These are phyloP conservation scores for Gaultheria prostrata DNA, from an alignment of 148 eudicot species.

Conservation along the genomic window DNA sequence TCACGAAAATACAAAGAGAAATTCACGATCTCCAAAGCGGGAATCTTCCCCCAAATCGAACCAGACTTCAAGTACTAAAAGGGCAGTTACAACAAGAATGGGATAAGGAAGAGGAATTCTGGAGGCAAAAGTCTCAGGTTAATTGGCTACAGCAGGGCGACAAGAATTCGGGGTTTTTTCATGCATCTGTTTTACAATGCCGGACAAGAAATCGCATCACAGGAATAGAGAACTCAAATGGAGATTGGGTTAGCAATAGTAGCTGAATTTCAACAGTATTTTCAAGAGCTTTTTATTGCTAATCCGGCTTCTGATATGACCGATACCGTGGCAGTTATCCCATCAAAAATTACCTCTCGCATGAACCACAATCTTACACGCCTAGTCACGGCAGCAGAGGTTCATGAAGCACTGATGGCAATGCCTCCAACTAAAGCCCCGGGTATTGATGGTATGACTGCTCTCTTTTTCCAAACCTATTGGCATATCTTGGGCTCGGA, in stretches of 20 bases:
- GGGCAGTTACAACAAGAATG: background rate
- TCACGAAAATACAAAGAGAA: too few species aligned
- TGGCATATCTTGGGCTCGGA: background rate
- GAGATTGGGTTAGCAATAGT: background rate
- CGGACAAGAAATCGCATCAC: background rate
- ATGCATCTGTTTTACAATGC: background rate
- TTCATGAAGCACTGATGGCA: background rate
- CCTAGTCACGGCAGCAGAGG: background rate
- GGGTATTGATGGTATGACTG: background rate
- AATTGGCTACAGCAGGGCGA: background rate
- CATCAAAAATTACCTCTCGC: background rate
- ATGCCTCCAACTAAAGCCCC: background rate
- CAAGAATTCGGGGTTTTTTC: background rate
- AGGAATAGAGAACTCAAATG: background rate
- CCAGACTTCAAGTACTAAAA: too few species aligned
- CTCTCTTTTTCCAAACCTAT: background rate
- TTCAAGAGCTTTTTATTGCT: background rate
- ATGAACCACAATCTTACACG: background rate
- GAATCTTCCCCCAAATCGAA: too few species aligned
- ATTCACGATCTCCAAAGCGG: too few species aligned
- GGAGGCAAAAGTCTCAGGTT: background rate
- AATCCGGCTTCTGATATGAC: too few species aligned
- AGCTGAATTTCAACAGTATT: background rate
- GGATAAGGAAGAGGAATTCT: background rate
- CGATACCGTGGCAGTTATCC: background rate